phyloP scores from a whole-genome alignment of 768 basidiomycete genomes.

The Tephrocybe sp. region DNA sequence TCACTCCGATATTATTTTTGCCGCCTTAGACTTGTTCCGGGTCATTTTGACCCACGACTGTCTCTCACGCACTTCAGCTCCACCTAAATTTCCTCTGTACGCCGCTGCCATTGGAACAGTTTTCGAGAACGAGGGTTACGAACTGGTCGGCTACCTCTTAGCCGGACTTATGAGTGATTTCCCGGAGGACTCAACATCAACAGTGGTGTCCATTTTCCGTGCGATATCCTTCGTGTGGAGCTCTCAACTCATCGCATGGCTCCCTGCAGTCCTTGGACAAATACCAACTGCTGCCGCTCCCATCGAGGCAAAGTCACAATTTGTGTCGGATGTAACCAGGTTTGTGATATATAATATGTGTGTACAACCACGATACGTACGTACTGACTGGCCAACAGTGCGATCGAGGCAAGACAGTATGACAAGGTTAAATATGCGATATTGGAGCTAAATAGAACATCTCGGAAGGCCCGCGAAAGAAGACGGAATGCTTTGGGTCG shows the following conservation, averaged over 20 bases:
- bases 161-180: slow-evolving; percentile 84
- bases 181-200: slow-evolving; percentile 77
- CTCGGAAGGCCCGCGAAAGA: slow-evolving; percentile 73
- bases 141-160: slow-evolving; percentile 68
- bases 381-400: slow-evolving; percentile 38
- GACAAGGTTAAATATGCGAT: slow-evolving; percentile 86
- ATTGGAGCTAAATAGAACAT: slow-evolving; percentile 66
- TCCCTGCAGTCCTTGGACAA: slow-evolving; percentile 69
- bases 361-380: neutral
- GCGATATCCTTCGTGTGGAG: slow-evolving; percentile 68
- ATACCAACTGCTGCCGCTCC: slow-evolving; percentile 64
- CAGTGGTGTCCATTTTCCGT: slow-evolving; percentile 78
- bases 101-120: slow-evolving; percentile 59
- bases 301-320: slow-evolving; percentile 64
- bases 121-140: slow-evolving; percentile 70
- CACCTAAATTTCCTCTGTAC: slow-evolving; percentile 64
- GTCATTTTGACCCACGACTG: slow-evolving; percentile 75
- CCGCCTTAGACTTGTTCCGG: slow-evolving; percentile 79
- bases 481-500: slow-evolving; percentile 41
- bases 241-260: slow-evolving; percentile 66
- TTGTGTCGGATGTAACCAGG: slow-evolving; percentile 75
- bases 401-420: slow-evolving; percentile 60
- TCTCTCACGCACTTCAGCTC: slow-evolving; percentile 47
- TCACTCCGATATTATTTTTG: slow-evolving; percentile 79
- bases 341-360: slow-evolving; percentile 45